Percentiles rank a stretch among this genome's conserved stretches.
Evolutionary conservation across 768 basidiomycete species (phyloP).

Genomic region (Suillus luteus): DNA sequence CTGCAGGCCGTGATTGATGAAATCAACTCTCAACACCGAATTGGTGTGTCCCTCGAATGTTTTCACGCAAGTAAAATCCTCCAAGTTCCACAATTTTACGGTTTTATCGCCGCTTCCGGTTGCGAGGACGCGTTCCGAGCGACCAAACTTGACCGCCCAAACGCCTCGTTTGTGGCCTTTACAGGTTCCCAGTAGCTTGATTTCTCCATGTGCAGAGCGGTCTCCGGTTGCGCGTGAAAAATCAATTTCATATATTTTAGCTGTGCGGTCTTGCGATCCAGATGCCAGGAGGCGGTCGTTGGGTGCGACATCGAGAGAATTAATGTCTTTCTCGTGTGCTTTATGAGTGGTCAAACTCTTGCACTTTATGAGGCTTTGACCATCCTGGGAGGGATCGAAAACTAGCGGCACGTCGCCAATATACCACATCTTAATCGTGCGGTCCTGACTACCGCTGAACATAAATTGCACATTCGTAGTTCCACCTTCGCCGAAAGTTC

Average conservation of each 20-base stretch:
- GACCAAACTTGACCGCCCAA: constrained; percentile 91
- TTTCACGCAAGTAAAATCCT: constrained; percentile 91
- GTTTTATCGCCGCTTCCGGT: constrained; percentile 96
- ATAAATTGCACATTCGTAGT: constrained; percentile 54
- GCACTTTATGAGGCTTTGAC: constrained; percentile 44
- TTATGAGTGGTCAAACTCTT: constrained; percentile 83
- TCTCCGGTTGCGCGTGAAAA: constrained; percentile 46
- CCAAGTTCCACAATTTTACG: constrained; percentile 90
- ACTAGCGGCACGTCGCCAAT: constrained; percentile 52
- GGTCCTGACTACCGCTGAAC: constrained; percentile 96
- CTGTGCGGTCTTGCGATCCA: constrained; percentile 94
- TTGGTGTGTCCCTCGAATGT: constrained; percentile 99
- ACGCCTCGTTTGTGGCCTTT: constrained; percentile 97
- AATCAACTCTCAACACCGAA: constrained; percentile 92
- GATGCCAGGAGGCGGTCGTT: constrained; percentile 88
- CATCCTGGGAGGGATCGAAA: constrained; percentile 29
- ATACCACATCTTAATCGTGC: constrained; percentile 99
- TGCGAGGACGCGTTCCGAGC: constrained; percentile 80
- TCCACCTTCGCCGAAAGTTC: constrained; percentile 39
- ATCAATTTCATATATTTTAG: constrained; percentile 83
- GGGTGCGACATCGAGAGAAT: constrained; percentile 89
- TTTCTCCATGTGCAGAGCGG: constrained; percentile 59
- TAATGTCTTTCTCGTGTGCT: constrained; percentile 99
- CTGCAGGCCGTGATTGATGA: constrained; percentile 80
- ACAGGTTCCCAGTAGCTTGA: constrained; percentile 81